Percentiles rank a stretch among this genome's conserved stretches.
These are phyloP conservation scores for Leucaena leucocephala DNA, from an alignment of 306 rosid species.

Conservation along the genomic window DNA sequence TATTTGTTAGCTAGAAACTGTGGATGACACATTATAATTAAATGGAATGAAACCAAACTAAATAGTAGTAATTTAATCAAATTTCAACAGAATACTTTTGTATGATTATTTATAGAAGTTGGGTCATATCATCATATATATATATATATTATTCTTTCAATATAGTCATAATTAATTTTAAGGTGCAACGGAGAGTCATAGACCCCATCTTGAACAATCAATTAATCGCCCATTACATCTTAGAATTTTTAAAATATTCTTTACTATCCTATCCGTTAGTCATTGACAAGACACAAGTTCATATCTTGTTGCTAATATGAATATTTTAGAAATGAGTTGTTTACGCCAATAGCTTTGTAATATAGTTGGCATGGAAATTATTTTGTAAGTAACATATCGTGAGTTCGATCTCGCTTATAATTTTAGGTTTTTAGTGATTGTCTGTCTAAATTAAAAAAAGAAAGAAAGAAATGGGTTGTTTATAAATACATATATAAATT, in stretches of 20 bases:
- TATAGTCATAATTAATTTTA: background rate
- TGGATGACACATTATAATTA: background rate
- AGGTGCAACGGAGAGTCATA: background rate
- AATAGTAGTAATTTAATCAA: background rate
- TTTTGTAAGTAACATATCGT: no score
- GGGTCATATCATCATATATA: background rate
- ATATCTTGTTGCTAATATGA: background rate
- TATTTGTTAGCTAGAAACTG: background rate
- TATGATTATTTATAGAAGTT: conserved; percentile 18
- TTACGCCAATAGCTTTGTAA: no score
- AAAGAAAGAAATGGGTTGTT: no score
- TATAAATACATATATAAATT: no score
- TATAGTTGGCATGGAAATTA: no score
- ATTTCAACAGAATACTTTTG: background rate
- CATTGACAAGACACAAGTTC: background rate
- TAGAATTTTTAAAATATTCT: background rate
- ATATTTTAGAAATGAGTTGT: no score
- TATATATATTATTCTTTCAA: background rate
- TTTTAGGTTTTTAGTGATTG: no score
- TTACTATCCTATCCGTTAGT: background rate
- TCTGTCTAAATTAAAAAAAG: no score
- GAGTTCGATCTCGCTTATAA: no score
- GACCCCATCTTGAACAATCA: conserved; percentile 11
- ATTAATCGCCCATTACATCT: background rate
- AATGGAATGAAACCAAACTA: background rate